Evolutionary conservation across 345 rosid genomes (phyloP), one percentile per base, ranked within the genome.

Genomic region (Jatropha curcas): DNA sequence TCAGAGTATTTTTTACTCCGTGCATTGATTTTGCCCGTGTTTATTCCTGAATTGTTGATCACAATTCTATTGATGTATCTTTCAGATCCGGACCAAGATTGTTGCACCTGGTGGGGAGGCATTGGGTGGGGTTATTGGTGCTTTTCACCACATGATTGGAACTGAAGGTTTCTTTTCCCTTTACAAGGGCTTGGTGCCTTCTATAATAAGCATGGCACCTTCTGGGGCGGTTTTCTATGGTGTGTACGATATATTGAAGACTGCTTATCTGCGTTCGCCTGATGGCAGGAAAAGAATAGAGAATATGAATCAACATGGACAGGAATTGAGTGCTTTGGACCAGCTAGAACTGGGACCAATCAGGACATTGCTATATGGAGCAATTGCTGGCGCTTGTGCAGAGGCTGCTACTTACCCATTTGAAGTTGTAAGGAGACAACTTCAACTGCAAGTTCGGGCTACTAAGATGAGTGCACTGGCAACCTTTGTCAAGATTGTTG

Each of bases 91-190:
- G 50, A 90, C 96, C 17, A 86, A 86, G 79, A 82, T 90, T 65
- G 89, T 90, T 56, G 92, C 90, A n/a, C 84, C 92, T 3, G 96
- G 96, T 57, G 91, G 90, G 13, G 96, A 90, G 67, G 88, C 86
- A 68, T 77, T 90, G 77, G 95, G 90, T 22, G 90, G 95, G 35
- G 86, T 90, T 0, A 77, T 86, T 70, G 95, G 90, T 70, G 87
- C 92, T 25, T 88, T 88, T 55, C 87, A 31, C 64, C 76, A 86
- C 52, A 85, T 85, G 95, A 71, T 90, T 58, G 84, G 73, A 68
- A 90, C 89, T 3, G 92, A 90, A 82, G 92, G 95, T 25, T 82
- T 88, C 85, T 86, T 90, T 72, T 88, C 95, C 1, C 83, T 90
- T 50, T 90, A 85, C 77, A 90, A 83, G 83, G 92, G 95, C 50